Percentiles rank a stretch among this genome's conserved stretches.
Conservation (phyloP, 1,284 basidiomycete species). For the Leccinum subspadiceum region DNA sequence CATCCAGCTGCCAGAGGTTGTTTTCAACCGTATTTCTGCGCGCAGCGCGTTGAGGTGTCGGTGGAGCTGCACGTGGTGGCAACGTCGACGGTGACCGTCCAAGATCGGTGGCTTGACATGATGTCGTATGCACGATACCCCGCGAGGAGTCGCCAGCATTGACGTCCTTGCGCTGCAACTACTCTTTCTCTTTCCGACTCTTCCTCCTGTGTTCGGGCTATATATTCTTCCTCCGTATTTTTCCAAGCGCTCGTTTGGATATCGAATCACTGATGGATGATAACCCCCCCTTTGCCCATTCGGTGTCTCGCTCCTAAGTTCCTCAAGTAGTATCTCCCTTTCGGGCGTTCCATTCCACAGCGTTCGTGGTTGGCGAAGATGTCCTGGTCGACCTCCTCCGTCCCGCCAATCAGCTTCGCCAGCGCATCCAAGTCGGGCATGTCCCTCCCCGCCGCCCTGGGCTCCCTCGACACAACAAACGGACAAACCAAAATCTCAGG, state of each 20-base stretch:
- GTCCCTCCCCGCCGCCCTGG: constrained; percentile 47
- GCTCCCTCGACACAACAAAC: constrained; percentile 76
- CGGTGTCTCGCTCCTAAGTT: constrained; percentile 60
- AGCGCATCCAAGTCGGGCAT: constrained; percentile 71
- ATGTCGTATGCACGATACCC: no score
- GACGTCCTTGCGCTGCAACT: no score
- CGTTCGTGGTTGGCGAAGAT: constrained; percentile 90
- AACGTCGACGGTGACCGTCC: constrained; percentile 29
- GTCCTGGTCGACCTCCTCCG: constrained; percentile 78
- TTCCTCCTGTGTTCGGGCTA: constrained; percentile 31
- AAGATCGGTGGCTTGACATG: no score
- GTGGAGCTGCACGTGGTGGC: constrained; percentile 57
- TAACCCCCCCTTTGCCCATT: constrained; percentile 96
- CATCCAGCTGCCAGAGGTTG: constrained; percentile 17
- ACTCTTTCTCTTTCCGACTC: constrained; percentile 28
- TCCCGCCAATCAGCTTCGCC: constrained; percentile 59
- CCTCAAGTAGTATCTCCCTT: constrained; percentile 66
- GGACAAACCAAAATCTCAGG: constrained; percentile 84
- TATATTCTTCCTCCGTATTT: constrained; percentile 56
- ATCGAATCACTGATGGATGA: constrained; percentile 78
- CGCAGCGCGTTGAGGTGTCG: constrained; percentile 51
- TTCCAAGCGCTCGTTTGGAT: constrained; percentile 69
- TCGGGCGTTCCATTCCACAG: constrained; percentile 84
- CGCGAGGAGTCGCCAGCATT: no score
- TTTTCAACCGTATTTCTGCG: constrained; percentile 21